Conservation (phyloP, 331 rosid genomes). For the Telfairia occidentalis region DNA sequence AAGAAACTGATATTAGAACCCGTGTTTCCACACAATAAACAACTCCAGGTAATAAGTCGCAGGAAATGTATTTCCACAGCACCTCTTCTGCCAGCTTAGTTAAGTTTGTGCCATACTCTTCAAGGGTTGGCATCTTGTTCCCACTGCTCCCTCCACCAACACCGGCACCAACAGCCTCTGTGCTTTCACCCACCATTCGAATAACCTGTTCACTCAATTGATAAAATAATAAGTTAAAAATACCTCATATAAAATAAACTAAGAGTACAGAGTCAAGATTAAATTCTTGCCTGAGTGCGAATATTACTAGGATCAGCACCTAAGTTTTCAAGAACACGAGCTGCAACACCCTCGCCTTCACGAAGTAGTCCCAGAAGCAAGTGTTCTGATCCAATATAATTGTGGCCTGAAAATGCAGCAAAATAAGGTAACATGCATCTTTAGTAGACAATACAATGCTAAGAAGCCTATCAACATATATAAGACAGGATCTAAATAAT, state of each 20-base stretch:
- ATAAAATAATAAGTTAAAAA: not conserved
- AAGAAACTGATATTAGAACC: not conserved
- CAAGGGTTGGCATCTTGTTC: slow-evolving; percentile 86
- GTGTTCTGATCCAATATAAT: slow-evolving; percentile 95
- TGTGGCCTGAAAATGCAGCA: slow-evolving; percentile 50
- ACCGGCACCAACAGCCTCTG: slow-evolving; percentile 74
- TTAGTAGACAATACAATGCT: not conserved
- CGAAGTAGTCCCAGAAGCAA: slow-evolving; percentile 95
- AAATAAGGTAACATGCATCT: not conserved
- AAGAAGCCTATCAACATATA: not conserved
- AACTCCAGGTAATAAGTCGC: slow-evolving; percentile 7
- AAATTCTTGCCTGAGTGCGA: slow-evolving; percentile 72
- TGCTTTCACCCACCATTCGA: slow-evolving; percentile 97
- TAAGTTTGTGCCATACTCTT: slow-evolving; percentile 92
- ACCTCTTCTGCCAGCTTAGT: slow-evolving; percentile 98
- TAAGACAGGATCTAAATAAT: not conserved
- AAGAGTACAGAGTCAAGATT: not conserved
- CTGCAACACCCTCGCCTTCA: slow-evolving; percentile 98
- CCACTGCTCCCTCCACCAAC: slow-evolving; percentile 80
- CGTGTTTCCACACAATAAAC: not conserved
- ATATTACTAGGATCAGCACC: slow-evolving; percentile 96
- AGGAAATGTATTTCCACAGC: not conserved
- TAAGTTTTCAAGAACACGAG: slow-evolving; percentile 90
- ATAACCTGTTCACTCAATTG: slow-evolving; percentile 47
- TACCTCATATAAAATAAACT: not conserved